These are phyloP conservation scores for Aspergillus carlsbadensis DNA, from an alignment of 495 filamentous ascomycete species.

Conservation along the genomic window DNA sequence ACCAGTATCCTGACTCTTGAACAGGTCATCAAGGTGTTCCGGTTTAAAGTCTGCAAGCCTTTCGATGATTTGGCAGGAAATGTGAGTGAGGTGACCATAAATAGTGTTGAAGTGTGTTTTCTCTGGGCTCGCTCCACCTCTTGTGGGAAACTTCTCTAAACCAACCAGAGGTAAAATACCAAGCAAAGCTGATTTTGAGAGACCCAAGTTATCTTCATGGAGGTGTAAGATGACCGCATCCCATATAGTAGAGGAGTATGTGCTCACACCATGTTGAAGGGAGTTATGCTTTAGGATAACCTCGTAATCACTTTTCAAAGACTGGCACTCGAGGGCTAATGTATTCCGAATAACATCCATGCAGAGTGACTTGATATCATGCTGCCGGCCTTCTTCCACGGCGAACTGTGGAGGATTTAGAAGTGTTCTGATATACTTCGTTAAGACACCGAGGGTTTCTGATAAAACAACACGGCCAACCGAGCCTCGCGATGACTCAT, in stretches of 20 bases:
- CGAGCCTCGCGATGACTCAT: slow-evolving; percentile 45
- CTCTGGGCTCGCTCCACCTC: slow-evolving; percentile 47
- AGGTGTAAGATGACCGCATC: slow-evolving; percentile 69
- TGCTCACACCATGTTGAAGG: slow-evolving; percentile 65
- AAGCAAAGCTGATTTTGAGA: slow-evolving; percentile 70
- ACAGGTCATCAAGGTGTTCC: slow-evolving; percentile 62
- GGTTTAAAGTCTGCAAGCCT: slow-evolving; percentile 71
- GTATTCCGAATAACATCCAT: slow-evolving; percentile 69
- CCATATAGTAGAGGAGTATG: slow-evolving; percentile 71
- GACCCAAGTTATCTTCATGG: slow-evolving; percentile 56
- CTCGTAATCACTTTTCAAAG: slow-evolving; percentile 68
- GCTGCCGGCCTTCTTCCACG: slow-evolving; percentile 36
- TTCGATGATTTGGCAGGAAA: slow-evolving; percentile 71
- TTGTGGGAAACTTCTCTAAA: slow-evolving; percentile 67
- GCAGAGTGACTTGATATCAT: slow-evolving; percentile 37
- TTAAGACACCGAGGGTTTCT: slow-evolving; percentile 52
- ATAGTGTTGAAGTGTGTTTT: slow-evolving; percentile 71
- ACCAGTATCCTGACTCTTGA: slow-evolving; percentile 58
- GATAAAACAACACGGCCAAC: slow-evolving; percentile 54
- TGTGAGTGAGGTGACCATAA: slow-evolving; percentile 64
- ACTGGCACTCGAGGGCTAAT: slow-evolving; percentile 72
- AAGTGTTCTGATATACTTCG: slow-evolving; percentile 46
- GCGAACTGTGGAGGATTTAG: slow-evolving; percentile 41
- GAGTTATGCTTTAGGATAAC: slow-evolving; percentile 56
- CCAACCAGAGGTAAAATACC: slow-evolving; percentile 66